Evolutionary conservation across 192 early-diverging fungal genomes (phyloP).

Genomic region (Gryganskiella cystojenkinii): DNA sequence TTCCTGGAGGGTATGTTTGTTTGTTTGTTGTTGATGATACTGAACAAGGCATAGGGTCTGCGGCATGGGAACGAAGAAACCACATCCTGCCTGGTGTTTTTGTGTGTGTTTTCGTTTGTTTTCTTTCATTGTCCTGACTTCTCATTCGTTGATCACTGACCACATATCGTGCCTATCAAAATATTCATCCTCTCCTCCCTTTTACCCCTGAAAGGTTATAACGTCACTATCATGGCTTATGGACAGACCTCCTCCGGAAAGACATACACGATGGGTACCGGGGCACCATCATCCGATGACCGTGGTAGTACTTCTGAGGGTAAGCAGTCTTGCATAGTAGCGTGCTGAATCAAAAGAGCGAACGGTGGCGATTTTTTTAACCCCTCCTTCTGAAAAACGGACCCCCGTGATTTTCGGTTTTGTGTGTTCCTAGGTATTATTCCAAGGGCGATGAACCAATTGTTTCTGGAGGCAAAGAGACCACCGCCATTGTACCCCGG

Average conservation of each 20-base stretch:
- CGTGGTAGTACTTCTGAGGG: constrained; percentile 41
- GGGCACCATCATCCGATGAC: constrained; percentile 51
- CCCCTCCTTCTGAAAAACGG: background rate
- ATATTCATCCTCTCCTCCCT: constrained; percentile 5
- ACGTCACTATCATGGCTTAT: constrained; percentile 94
- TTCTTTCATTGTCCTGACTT: no score
- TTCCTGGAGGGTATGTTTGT: constrained; percentile 62
- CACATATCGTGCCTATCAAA: background rate
- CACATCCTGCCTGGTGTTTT: background rate
- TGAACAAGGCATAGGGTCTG: no score
- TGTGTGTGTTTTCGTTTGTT: background rate
- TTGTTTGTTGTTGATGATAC: no score
- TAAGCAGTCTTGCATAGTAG: background rate
- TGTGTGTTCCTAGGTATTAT: constrained; percentile 66
- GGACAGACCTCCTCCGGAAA: constrained; percentile 96
- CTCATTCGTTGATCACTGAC: background rate
- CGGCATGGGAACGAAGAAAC: no score
- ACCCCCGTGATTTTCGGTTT: background rate
- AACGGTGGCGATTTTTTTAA: background rate
- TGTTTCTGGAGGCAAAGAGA: constrained; percentile 61
- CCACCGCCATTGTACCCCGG: constrained; percentile 42
- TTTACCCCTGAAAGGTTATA: constrained; percentile 71
- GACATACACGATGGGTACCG: constrained; percentile 96
- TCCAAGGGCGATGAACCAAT: constrained; percentile 73
- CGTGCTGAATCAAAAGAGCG: constrained; percentile 1